Evolutionary conservation across 1,139 yeast species (phyloP).

Genomic region (Lodderomyces theae): DNA sequence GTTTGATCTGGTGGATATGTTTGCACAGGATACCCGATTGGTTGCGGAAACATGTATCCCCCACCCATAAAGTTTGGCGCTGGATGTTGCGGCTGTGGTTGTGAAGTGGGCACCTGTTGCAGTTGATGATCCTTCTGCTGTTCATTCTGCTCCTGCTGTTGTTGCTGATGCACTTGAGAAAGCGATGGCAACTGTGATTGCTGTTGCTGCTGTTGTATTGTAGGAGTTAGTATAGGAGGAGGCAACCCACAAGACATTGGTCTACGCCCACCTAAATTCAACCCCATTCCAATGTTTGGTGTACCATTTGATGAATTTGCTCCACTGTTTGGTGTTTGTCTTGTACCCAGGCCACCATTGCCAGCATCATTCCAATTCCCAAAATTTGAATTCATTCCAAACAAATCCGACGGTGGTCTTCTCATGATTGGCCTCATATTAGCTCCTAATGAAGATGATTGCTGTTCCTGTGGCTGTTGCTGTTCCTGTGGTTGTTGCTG

Average conservation of each 20-base stretch:
- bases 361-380: slow-evolving; percentile 6
- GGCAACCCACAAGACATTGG: slow-evolving; percentile 5
- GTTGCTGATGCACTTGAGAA: slow-evolving; percentile 5
- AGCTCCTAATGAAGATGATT: too few species aligned
- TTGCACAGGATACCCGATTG: slow-evolving; percentile 3
- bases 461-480: too few species aligned
- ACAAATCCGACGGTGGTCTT: slow-evolving; percentile 6
- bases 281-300: slow-evolving; percentile 2
- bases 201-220: slow-evolving; percentile 10
- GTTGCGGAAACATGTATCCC: slow-evolving; percentile 12
- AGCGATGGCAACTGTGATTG: neutral
- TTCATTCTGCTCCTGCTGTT: slow-evolving; percentile 3
- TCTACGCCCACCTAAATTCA: slow-evolving; percentile 1
- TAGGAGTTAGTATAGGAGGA: slow-evolving; percentile 8
- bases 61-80: slow-evolving; percentile 6
- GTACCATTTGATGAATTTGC: slow-evolving; percentile 3
- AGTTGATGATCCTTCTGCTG: slow-evolving; percentile 6
- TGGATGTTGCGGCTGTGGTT: slow-evolving; percentile 6
- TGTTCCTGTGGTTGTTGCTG: too few species aligned
- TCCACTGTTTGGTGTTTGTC: slow-evolving; percentile 3
- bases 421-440: neutral
- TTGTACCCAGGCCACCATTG: slow-evolving; percentile 3
- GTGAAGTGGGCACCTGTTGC: neutral
- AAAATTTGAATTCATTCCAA: slow-evolving; percentile 6
- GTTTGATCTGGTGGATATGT: slow-evolving; percentile 4